Percentiles rank a stretch among this genome's conserved stretches.
Conservation (phyloP, 208 protist genomes). For the Angomonas desouzai region DNA sequence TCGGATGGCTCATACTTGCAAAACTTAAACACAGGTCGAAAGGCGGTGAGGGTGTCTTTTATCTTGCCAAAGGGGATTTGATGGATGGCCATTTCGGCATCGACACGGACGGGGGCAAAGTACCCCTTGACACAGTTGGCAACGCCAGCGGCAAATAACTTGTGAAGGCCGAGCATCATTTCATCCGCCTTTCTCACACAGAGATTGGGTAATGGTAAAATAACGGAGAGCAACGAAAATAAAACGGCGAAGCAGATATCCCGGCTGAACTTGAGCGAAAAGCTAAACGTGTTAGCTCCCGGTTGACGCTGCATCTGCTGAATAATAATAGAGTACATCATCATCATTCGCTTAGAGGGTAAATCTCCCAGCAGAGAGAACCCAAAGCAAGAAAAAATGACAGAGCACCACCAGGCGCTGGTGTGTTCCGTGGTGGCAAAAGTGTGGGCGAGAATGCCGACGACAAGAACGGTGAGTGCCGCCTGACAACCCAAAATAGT, state of each 20-base stretch:
- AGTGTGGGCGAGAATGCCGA: constrained; percentile 44
- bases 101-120: constrained; percentile 47
- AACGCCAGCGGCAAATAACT: constrained; percentile 38
- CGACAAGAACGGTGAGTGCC: constrained; percentile 23
- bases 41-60: constrained; percentile 14
- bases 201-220: constrained; percentile 53
- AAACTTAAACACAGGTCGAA: constrained; percentile 23
- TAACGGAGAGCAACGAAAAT: constrained; percentile 26
- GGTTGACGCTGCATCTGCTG: constrained; percentile 55
- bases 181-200: constrained; percentile 28
- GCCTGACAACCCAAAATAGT: constrained; percentile 26
- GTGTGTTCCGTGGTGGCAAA: constrained; percentile 27
- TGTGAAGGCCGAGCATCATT: constrained; percentile 32
- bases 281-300: constrained; percentile 21
- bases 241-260: constrained; percentile 43
- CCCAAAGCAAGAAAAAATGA: constrained; percentile 36
- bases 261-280: constrained; percentile 24
- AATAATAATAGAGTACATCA: constrained; percentile 52
- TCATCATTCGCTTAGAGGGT: constrained; percentile 37
- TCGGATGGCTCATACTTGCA: constrained; percentile 39
- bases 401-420: constrained; percentile 56
- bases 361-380: constrained; percentile 50
- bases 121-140: constrained; percentile 56
- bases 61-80: constrained; percentile 51
- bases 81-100: constrained; percentile 33